Percentiles rank a stretch among this genome's conserved stretches.
These are phyloP conservation scores for Suhomyces canberraensis DNA, from an alignment of 805 yeast species.

Conservation along the genomic window DNA sequence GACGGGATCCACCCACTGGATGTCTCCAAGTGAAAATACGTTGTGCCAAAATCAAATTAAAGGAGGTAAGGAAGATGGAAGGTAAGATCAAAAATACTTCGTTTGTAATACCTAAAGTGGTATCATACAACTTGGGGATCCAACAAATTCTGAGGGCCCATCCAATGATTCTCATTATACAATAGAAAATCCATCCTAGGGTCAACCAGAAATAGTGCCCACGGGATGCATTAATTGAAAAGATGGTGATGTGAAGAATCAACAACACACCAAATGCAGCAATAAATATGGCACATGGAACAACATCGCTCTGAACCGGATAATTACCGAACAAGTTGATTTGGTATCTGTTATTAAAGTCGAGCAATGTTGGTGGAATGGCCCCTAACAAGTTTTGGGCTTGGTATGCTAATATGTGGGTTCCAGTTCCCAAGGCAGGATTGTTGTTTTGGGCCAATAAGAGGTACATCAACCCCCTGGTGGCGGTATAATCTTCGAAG, in stretches of 20 bases:
- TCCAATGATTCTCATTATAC: constrained; percentile 54
- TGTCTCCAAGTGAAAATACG: constrained; percentile 76
- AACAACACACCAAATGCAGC: constrained; percentile 50
- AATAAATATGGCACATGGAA: constrained; percentile 57
- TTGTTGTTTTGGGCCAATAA: constrained; percentile 26
- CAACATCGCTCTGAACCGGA: constrained; percentile 51
- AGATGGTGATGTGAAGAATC: constrained; percentile 47
- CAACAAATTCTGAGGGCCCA: constrained; percentile 57
- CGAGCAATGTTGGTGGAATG: constrained; percentile 40
- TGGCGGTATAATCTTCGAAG: constrained; percentile 22
- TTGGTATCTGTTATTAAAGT: constrained; percentile 39
- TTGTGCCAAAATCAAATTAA: constrained; percentile 65
- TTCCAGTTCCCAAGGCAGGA: constrained; percentile 34
- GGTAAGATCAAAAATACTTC: constrained; percentile 57
- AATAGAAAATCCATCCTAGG: constrained; percentile 52
- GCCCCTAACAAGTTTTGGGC: constrained; percentile 30
- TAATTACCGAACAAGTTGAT: constrained; percentile 62
- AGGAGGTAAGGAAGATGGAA: constrained; percentile 53
- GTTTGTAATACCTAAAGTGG: constrained; percentile 53
- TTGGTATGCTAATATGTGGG: constrained; percentile 24
- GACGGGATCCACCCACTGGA: constrained; percentile 61
- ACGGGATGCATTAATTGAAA: constrained; percentile 44
- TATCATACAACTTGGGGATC: constrained; percentile 48
- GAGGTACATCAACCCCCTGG: constrained; percentile 27
- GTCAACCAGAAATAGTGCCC: constrained; percentile 61